A percentile compares a stretch with the other conserved stretches of the same genome.
These are phyloP conservation scores for Knoxia roxburghii DNA, from an alignment of 257 asterid species.

Conservation along the genomic window DNA sequence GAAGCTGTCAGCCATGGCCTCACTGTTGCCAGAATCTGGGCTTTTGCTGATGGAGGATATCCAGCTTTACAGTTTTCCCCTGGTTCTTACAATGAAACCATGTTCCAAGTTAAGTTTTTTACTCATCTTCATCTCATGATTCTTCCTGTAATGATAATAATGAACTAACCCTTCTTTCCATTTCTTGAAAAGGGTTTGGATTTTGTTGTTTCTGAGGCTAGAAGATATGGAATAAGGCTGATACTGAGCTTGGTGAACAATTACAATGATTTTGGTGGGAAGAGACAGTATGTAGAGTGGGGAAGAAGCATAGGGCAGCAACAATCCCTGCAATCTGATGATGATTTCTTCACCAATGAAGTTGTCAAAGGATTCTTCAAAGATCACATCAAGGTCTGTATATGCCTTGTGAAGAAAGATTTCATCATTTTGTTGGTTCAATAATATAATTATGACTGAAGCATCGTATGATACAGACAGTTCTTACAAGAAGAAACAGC, in stretches of 20 bases:
- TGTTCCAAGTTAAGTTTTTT: conserved; percentile 44
- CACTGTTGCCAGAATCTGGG: conserved; percentile 46
- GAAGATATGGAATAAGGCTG: conserved; percentile 51
- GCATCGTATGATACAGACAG: no score
- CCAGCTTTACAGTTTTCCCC: conserved; percentile 55
- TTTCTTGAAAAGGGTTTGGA: conserved; percentile 50
- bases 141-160: neutral
- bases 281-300: conserved; percentile 61
- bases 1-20: conserved; percentile 2
- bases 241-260: conserved; percentile 60
- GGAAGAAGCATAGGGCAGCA: conserved; percentile 45
- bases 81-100: conserved; percentile 44
- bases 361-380: conserved; percentile 43
- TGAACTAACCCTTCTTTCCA: neutral
- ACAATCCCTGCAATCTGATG: conserved; percentile 38
- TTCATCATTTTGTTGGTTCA: no score
- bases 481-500: conserved; percentile 56
- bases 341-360: conserved; percentile 56
- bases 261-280: conserved; percentile 53
- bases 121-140: no score
- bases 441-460: no score
- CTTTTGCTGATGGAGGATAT: conserved; percentile 58
- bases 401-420: neutral
- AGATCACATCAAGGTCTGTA: conserved; percentile 51
- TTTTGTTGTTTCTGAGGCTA: conserved; percentile 57